These are phyloP conservation scores for Arthrobotrys pseudoclavata DNA, from an alignment of 2,329 filamentous ascomycete genomes.

Conservation along the genomic window DNA sequence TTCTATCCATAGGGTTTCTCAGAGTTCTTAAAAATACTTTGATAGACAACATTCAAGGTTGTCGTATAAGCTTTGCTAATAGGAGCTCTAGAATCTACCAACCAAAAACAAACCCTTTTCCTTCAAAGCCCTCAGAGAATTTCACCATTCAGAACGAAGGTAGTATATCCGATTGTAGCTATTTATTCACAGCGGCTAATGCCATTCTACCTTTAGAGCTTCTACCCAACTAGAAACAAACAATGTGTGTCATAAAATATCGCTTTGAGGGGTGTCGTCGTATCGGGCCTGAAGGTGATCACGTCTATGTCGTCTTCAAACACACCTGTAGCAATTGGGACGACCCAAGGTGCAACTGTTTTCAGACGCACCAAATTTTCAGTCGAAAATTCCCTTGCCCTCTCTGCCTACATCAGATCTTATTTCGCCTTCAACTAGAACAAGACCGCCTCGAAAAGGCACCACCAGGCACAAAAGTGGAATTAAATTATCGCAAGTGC, in stretches of 20 bases:
- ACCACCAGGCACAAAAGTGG: conserved; percentile 1
- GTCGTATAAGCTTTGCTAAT: no score
- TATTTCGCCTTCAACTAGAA: conserved; percentile 25
- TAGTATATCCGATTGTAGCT: background rate
- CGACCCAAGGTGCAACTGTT: conserved; percentile 21
- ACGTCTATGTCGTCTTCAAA: conserved; percentile 14
- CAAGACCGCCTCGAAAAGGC: conserved; percentile 12
- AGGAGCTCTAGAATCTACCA: no score
- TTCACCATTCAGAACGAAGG: no score
- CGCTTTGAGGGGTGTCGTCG: conserved; percentile 31
- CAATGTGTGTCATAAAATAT: conserved; percentile 40
- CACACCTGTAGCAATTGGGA: conserved; percentile 21
- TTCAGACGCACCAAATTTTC: background rate
- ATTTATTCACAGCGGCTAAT: background rate
- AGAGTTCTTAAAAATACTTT: no score
- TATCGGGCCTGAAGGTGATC: conserved; percentile 1
- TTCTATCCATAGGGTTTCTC: no score
- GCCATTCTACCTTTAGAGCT: background rate
- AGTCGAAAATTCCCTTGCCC: conserved; percentile 13
- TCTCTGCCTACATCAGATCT: background rate
- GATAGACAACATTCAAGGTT: no score
- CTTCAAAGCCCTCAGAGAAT: no score
- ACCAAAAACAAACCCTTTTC: no score
- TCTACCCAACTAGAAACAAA: background rate
- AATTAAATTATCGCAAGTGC: conserved; percentile 22